Evolutionary conservation across 108 stramenopile species (phyloP).

Genomic region (Poteriospumella lacustris): DNA sequence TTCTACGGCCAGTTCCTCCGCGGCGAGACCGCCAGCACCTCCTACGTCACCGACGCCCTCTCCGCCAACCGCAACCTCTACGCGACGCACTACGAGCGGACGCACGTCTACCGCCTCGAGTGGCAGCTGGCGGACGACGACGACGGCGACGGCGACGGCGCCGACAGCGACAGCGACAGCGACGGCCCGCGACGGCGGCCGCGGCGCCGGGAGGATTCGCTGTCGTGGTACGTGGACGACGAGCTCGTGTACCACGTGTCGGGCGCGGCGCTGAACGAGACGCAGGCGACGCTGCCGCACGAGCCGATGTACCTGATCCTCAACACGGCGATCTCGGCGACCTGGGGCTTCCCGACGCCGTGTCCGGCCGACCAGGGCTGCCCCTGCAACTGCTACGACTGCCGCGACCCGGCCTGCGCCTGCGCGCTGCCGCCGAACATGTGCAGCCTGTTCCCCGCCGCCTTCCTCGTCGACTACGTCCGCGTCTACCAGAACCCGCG

Average conservation of each 20-base stretch:
- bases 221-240: conserved; percentile 81
- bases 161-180: no score
- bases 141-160: no score
- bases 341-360: conserved; percentile 87
- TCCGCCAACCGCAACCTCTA: conserved; percentile 74
- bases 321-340: conserved; percentile 81
- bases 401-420: conserved; percentile 38
- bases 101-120: conserved; percentile 85
- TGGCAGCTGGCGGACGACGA: no score
- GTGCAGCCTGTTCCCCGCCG: conserved; percentile 12
- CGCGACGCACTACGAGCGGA: conserved; percentile 67
- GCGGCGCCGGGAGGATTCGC: conserved; percentile 70
- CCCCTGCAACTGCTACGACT: conserved; percentile 56
- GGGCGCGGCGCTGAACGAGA: conserved; percentile 52
- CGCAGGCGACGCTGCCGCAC: not conserved
- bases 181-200: no score
- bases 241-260: conserved; percentile 66
- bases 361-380: conserved; percentile 75
- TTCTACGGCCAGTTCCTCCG: conserved; percentile 86
- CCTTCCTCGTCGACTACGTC: conserved; percentile 2
- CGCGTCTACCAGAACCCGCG: conserved; percentile 11
- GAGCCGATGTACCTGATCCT: conserved; percentile 82
- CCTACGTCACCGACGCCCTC: conserved; percentile 86
- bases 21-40: conserved; percentile 71
- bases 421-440: conserved; percentile 14